Evolutionary conservation across 2,329 filamentous ascomycete genomes (phyloP).

Genomic region (Arthrinium puccinioides): DNA sequence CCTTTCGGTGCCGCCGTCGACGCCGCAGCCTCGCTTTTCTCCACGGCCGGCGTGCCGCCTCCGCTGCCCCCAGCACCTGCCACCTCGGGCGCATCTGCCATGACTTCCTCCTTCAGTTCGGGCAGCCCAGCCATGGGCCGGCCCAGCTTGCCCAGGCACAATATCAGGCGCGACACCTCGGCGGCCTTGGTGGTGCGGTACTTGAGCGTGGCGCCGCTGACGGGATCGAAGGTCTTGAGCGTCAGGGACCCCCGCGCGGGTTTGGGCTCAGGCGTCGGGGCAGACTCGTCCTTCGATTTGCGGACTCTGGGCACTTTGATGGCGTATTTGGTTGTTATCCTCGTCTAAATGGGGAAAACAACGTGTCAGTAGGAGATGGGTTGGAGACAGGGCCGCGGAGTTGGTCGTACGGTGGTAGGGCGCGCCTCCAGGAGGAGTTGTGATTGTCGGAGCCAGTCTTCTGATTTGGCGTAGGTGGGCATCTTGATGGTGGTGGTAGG

Average conservation of each 20-base stretch:
- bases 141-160: conserved; percentile 69
- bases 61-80: conserved; percentile 18
- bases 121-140: conserved; percentile 56
- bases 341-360: conserved; percentile 50
- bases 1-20: conserved; percentile 13
- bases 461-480: conserved; percentile 73
- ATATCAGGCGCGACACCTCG: conserved; percentile 78
- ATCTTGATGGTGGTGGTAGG: no score
- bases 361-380: conserved; percentile 1
- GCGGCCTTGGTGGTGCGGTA: conserved; percentile 87
- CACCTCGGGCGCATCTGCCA: conserved; percentile 33
- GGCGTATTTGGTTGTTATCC: conserved; percentile 89
- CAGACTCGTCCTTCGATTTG: conserved; percentile 15
- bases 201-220: conserved; percentile 75
- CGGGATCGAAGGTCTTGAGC: conserved; percentile 84
- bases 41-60: conserved; percentile 21
- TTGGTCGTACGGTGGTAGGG: conserved; percentile 64
- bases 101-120: conserved; percentile 30
- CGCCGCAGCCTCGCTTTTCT: conserved; percentile 11
- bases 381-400: not conserved
- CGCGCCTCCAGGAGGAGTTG: conserved; percentile 77
- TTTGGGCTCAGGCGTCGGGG: conserved; percentile 15
- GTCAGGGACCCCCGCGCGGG: conserved; percentile 62
- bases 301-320: conserved; percentile 30
- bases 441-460: conserved; percentile 90